Percentiles rank a stretch among this genome's conserved stretches.
phyloP scores from a whole-genome alignment of 306 rosid genomes.

The Glycine latifolia region DNA sequence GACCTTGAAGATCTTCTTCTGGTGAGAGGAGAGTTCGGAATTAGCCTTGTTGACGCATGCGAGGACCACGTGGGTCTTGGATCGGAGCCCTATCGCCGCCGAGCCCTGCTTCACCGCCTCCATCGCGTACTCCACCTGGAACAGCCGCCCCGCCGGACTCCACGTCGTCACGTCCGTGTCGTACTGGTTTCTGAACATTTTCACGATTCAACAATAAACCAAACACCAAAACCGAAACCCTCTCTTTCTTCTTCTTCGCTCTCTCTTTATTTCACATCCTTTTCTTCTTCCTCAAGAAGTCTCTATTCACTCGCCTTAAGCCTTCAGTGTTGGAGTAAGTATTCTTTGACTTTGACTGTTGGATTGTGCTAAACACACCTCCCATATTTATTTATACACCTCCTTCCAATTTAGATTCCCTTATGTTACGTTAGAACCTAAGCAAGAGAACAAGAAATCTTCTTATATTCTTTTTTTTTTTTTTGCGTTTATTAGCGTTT shows the following conservation, averaged over 20 bases:
- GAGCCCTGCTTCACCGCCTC: conserved; percentile 98
- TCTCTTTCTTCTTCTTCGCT: neutral
- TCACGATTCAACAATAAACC: neutral
- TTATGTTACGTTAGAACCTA: too few relatives aligned
- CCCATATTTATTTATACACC: too few relatives aligned
- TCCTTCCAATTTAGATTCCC: too few relatives aligned
- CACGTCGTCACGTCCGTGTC: conserved; percentile 94
- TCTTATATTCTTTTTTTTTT: too few relatives aligned
- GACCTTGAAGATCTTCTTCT: conserved; percentile 99
- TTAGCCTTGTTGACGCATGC: conserved; percentile 95
- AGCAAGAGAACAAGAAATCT: too few relatives aligned
- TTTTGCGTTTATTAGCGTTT: too few relatives aligned
- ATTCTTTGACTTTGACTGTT: too few relatives aligned
- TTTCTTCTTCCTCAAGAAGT: too few relatives aligned
- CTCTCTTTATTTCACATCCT: too few relatives aligned
- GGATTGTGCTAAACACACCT: too few relatives aligned
- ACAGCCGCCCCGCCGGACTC: conserved; percentile 90
- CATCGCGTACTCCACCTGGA: conserved; percentile 99
- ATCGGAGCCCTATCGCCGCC: conserved; percentile 97
- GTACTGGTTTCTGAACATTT: conserved; percentile 88
- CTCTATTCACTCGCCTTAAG: too few relatives aligned
- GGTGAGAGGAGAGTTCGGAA: conserved; percentile 91
- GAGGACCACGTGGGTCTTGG: conserved; percentile 88
- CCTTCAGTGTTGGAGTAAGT: too few relatives aligned
- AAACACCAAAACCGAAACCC: neutral